Base-by-base conservation (phyloP, 1,139 yeast genomes). In the Pichia sp. region DNA sequence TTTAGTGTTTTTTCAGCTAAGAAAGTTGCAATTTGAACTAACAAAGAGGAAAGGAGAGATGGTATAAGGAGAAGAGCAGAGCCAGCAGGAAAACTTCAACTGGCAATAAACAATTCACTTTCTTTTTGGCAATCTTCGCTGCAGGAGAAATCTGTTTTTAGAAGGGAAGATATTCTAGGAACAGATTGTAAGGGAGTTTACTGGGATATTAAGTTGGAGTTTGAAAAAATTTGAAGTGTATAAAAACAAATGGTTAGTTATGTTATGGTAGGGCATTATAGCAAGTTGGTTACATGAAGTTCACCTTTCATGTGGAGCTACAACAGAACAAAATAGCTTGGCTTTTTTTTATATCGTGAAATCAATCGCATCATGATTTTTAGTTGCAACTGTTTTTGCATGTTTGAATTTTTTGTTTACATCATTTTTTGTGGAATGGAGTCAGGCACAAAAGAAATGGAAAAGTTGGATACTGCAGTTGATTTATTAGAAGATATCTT, bases 391-490 rank as follows among this genome's bases (percentile, higher is more conserved):
- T n/a, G n/a, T 29, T 29, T 29, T 29, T 29, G 16, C 7, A 15
- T 29, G 15, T 15, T 29, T 29, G 27, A 3, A 8, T 30, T 5
- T 29, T n/a, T 29, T 29, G 20, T 30, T n/a, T 1, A 4, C n/a
- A 13, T 13, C n/a, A n/a, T n/a, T n/a, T n/a, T n/a, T n/a, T n/a
- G n/a, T n/a, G n/a, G n/a, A n/a, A n/a, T n/a, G n/a, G n/a, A n/a
- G n/a, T n/a, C n/a, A 34, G 18, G 13, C 7, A 16, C 12, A 6
- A 18, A 15, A 9, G 6, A n/a, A 2, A 42, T 42, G 45, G 42
- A 39, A 1, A n/a, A 27, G 7, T 25, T 50, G 27, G 53, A 48
- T 7, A 32, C 43, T 4, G 46, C 59, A 2, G 47, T 54, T 4
- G 39, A 18, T 1, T 34, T 42, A 1, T 25, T 56, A 11, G 43